A percentile compares a stretch with the other conserved stretches of the same genome.
Evolutionary conservation across 352 stramenopile genomes (phyloP).

Genomic region (Phytophthora capsici): DNA sequence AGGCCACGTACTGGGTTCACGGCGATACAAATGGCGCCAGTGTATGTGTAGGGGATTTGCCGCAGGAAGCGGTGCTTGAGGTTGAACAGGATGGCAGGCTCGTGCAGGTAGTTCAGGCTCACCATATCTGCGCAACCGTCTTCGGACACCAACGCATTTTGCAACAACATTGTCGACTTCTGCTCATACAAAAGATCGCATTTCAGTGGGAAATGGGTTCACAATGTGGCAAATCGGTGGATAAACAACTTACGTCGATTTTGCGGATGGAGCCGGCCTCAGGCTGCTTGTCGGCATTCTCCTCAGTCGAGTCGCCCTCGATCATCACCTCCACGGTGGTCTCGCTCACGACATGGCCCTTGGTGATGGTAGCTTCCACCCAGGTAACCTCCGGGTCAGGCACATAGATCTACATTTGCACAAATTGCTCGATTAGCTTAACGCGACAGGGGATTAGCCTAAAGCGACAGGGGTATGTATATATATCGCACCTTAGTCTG

Average conservation of each 20-base stretch:
- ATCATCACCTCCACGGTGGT: slow-evolving; percentile 84
- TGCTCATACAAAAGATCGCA: slow-evolving; percentile 34
- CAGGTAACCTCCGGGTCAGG: slow-evolving; percentile 79
- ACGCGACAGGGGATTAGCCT: slow-evolving; percentile 6
- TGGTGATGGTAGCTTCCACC: slow-evolving; percentile 86
- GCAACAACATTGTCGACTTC: slow-evolving; percentile 81
- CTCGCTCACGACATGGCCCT: slow-evolving; percentile 80
- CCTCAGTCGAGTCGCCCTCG: slow-evolving; percentile 71
- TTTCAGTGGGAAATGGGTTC: slow-evolving; percentile 8
- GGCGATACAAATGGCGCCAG: slow-evolving; percentile 96
- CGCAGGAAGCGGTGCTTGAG: slow-evolving; percentile 88
- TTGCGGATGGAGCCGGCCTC: slow-evolving; percentile 56
- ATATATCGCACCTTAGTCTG: slow-evolving; percentile 46
- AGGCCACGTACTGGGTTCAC: slow-evolving; percentile 93
- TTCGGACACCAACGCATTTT: slow-evolving; percentile 59
- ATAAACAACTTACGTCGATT: slow-evolving; percentile 39
- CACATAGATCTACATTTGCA: slow-evolving; percentile 79
- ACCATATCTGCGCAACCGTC: slow-evolving; percentile 88
- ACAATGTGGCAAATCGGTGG: slow-evolving; percentile 3
- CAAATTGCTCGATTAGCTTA: not conserved
- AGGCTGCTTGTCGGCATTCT: slow-evolving; percentile 69
- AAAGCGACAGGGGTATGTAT: not conserved
- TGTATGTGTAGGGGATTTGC: slow-evolving; percentile 96
- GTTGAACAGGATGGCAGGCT: slow-evolving; percentile 93
- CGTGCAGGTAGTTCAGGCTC: slow-evolving; percentile 91